These are phyloP conservation scores for Naganishia friedmannii DNA, from an alignment of 768 basidiomycete species.

Conservation along the genomic window DNA sequence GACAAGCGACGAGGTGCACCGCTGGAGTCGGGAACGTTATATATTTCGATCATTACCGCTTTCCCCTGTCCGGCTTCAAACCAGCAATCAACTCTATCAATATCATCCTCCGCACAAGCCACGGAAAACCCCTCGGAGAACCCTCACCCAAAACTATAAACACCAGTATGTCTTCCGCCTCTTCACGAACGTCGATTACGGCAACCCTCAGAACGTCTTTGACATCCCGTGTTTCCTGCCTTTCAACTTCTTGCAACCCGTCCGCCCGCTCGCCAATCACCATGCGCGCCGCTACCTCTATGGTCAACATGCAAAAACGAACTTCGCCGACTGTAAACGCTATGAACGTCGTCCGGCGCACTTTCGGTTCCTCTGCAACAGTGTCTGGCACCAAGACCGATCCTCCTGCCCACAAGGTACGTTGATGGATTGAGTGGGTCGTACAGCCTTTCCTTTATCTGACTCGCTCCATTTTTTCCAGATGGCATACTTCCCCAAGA, in stretches of 20 bases:
- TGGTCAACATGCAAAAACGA: slow-evolving; percentile 18
- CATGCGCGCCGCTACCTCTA: slow-evolving; percentile 18
- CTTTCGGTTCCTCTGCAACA: slow-evolving; percentile 13
- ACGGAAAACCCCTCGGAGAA: neutral
- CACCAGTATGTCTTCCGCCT: slow-evolving; percentile 29
- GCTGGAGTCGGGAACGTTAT: neutral
- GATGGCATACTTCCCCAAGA: slow-evolving; percentile 49
- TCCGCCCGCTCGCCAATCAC: slow-evolving; percentile 17
- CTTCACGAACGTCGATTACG: slow-evolving; percentile 16
- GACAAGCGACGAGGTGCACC: neutral
- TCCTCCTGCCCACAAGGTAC: slow-evolving; percentile 44
- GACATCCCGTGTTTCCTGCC: slow-evolving; percentile 25
- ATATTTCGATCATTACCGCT: neutral
- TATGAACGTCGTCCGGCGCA: neutral
- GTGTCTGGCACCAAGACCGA: slow-evolving; percentile 35
- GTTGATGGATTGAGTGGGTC: neutral
- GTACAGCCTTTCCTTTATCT: neutral
- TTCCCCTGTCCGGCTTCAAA: neutral
- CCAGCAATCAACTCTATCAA: neutral
- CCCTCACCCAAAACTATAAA: neutral
- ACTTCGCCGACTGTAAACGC: neutral
- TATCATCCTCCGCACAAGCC: neutral
- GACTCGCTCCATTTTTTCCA: neutral
- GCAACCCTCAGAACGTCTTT: slow-evolving; percentile 22
- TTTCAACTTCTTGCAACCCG: slow-evolving; percentile 10